phyloP scores from a whole-genome alignment of 1,284 basidiomycete species.

The Tetrapyrgos nigripes region DNA sequence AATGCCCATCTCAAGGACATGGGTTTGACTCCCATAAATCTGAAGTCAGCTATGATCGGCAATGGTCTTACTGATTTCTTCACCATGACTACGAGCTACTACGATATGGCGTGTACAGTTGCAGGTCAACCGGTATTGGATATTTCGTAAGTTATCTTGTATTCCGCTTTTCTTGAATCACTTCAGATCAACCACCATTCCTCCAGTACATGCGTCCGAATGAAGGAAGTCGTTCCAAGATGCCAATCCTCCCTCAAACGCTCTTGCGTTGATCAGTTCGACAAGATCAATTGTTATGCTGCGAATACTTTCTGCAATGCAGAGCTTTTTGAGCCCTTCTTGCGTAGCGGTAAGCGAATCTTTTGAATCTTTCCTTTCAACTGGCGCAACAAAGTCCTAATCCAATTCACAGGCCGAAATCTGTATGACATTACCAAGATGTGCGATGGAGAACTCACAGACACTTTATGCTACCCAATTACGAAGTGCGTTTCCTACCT shows the following conservation, averaged over 20 bases:
- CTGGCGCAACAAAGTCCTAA: neutral
- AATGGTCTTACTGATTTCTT: conserved; percentile 57
- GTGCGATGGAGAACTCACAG: conserved; percentile 49
- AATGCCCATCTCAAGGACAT: conserved; percentile 53
- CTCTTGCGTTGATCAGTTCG: conserved; percentile 30
- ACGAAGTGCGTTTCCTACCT: too few species aligned
- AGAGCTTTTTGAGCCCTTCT: conserved; percentile 18
- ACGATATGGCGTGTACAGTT: conserved; percentile 55
- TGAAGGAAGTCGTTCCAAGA: conserved; percentile 55
- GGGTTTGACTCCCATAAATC: conserved; percentile 63
- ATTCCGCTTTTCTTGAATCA: neutral
- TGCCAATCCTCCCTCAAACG: too few species aligned
- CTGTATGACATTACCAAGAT: conserved; percentile 58
- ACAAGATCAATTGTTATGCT: conserved; percentile 41
- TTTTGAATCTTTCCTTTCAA: neutral
- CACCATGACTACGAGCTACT: conserved; percentile 45
- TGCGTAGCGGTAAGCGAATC: conserved; percentile 18
- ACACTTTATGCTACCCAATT: conserved; percentile 53
- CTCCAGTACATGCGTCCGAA: conserved; percentile 43
- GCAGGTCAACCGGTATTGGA: conserved; percentile 59
- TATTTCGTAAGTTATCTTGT: conserved; percentile 41
- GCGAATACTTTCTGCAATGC: conserved; percentile 41
- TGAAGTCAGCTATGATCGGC: conserved; percentile 70
- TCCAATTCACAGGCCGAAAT: neutral
- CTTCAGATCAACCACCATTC: neutral